phyloP scores from a whole-genome alignment of 371 early-diverging fungal species.

The Zychaea mexicana region DNA sequence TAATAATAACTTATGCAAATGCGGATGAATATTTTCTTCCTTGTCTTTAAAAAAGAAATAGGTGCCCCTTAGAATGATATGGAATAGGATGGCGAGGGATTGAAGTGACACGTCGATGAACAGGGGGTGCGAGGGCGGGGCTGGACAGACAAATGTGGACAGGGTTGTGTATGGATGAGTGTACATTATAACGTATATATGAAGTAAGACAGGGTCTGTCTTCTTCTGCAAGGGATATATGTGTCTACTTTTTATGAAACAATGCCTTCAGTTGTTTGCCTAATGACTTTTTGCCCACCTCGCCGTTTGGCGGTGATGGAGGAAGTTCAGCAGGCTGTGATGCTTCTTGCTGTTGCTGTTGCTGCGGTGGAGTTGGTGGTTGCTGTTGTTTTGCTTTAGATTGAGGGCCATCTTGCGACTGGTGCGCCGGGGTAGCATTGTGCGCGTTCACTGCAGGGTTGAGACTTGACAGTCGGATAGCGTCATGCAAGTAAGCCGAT shows the following conservation, averaged over 20 bases:
- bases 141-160: background rate
- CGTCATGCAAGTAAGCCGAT: constrained; percentile 59
- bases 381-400: background rate
- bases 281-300: background rate
- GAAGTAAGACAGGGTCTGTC: no score
- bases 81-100: no score
- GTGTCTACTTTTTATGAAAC: background rate
- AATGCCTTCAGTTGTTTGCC: constrained; percentile 8
- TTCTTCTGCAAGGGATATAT: background rate
- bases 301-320: constrained; percentile 1
- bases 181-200: no score
- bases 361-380: background rate
- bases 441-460: constrained; percentile 15
- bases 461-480: constrained; percentile 45
- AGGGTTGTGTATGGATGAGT: background rate
- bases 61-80: no score
- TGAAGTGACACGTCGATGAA: no score
- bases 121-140: background rate
- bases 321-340: background rate
- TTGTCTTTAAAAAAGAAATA: no score
- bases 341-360: constrained; percentile 7
- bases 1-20: constrained; percentile 15
- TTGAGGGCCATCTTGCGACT: background rate
- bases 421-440: background rate
- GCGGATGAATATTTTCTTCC: background rate